These are phyloP conservation scores for Madurella fahalii DNA, from an alignment of 2,329 filamentous ascomycete genomes.

Conservation along the genomic window DNA sequence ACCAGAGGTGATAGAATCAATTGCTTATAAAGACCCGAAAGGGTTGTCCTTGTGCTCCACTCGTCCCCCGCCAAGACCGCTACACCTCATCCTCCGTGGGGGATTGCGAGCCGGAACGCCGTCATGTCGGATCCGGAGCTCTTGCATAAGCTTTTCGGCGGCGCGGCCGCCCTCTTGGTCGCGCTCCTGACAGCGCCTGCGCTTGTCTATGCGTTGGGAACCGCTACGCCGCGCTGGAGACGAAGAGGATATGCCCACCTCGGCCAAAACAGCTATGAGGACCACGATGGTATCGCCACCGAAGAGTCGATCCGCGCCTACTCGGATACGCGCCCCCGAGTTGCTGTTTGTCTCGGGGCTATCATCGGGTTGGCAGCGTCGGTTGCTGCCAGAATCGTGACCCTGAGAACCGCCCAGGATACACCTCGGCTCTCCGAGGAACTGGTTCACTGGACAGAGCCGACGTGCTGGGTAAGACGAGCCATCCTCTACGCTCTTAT, in stretches of 20 bases:
- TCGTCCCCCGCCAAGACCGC: background rate
- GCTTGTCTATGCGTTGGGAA: constrained; percentile 2
- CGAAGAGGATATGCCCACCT: constrained; percentile 22
- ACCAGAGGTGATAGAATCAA: background rate
- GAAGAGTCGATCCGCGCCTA: constrained; percentile 32
- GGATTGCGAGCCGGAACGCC: background rate
- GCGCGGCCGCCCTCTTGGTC: constrained; percentile 7
- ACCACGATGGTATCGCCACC: constrained; percentile 32
- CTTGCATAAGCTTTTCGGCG: constrained; percentile 9
- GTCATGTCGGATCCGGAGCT: constrained; percentile 13
- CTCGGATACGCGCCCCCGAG: constrained; percentile 28
- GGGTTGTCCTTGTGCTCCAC: constrained; percentile 1
- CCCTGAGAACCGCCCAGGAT: background rate
- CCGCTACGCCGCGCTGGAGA: background rate
- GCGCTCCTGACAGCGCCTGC: constrained; percentile 16
- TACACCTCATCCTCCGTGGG: background rate
- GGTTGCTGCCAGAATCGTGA: constrained; percentile 24
- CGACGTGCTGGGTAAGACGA: constrained; percentile 19
- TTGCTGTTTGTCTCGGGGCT: constrained; percentile 26
- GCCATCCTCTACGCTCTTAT: background rate
- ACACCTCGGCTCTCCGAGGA: background rate
- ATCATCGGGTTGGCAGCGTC: constrained; percentile 27
- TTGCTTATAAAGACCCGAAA: constrained; percentile 1
- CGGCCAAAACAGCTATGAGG: constrained; percentile 25
- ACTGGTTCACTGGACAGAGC: constrained; percentile 14